Evolutionary conservation across 352 stramenopile species (phyloP), one percentile per base, ranked within the genome.

Genomic region (Phytophthora agathidicida): DNA sequence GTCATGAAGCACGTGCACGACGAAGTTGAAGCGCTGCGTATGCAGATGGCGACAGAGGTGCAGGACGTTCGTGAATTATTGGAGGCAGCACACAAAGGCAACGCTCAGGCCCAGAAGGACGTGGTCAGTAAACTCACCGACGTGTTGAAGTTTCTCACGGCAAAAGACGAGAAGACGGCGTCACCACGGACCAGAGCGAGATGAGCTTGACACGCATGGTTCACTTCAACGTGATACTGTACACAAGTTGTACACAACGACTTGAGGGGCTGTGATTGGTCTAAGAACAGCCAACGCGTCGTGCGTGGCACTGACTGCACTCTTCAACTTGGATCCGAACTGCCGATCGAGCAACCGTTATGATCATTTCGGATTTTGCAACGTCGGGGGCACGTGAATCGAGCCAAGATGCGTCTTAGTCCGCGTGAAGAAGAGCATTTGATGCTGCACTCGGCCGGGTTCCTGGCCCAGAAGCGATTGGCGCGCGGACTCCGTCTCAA

Each of bases 391-490:
- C 37, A 68, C 47, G 57, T 26, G 39, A 22, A 23, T 49, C 8
- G 10, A 11, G 16, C n/a, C 38, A 61, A 43, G 10, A 80, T 88
- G 82, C 79, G 70, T 5, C 65, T 91, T 9, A 88, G 71, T 65
- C 82, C 82, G 16, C 75, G 82, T 0, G 82, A 91, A 73, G 73
- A 86, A 73, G 82, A 91, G 19, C 82, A 91, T 49, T 60, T 91
- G 68, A 43, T 79, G 67, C 73, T 91, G 23, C 90, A 97, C 58
- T 75, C 91, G 57, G 93, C 86, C 20, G 96, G 96, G 39, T 77
- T 77, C 31, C 65, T 99, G 36, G 96, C 96, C 0, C 96, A 99
- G 78, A 97, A 98, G 68, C 89, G 96, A 10, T 74, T 99, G 22
- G 94, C 96, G 10, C 73, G 95, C 11, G 95, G 96, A 20, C 64